Base-by-base conservation (phyloP, 2,329 filamentous ascomycete genomes). In the Basipetospora chlamydospora region DNA sequence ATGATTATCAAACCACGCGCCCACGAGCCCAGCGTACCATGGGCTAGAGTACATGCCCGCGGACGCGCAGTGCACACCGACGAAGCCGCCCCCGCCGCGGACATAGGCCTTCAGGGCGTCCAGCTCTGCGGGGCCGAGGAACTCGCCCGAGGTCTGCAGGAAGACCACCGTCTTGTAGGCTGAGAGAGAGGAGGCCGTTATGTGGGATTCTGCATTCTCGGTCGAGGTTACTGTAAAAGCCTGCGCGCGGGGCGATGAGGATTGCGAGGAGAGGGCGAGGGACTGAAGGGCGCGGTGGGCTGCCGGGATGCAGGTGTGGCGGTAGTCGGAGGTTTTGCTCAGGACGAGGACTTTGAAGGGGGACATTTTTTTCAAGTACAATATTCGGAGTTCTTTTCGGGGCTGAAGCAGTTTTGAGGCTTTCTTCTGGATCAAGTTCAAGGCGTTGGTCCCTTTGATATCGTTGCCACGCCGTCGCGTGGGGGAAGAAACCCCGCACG, bases 41-140 rank as follows among this genome's bases (percentile, higher is more conserved):
- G 48, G 46, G 6, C 51, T 46, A 0, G 46, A 48, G 11, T 43
- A 43, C 45, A 62, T 49, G 8, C 49, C 58, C 2, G 48, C 47
- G 3, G 54, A 47, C 1, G 59, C 58, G 22, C 53, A 55, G 41
- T 64, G 59, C n/a, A 63, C 48, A 16, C 50, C 59, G 1, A 63
- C 57, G 26, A 61, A 46, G 2, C 59, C 57, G 15, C 56, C 55
- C 10, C 60, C 57, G 13, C 38, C 31, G 11, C 43, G 45, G 18
- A 61, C 49, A 28, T 53, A 59, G 4, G 25, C 39, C 39, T 55
- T 46, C 20, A 63, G 43, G 1, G 51, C 54, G 0, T 39, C 46
- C 2, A 62, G 41, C 40, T 63, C 54, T 1, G 41, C 26, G 1
- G 37, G 30, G 18, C 44, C 43, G n/a, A 63, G 45, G 35, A 61